A percentile compares a stretch with the other conserved stretches of the same genome.
Conservation (phyloP, 352 stramenopile species). For the Phytophthora syringae region DNA sequence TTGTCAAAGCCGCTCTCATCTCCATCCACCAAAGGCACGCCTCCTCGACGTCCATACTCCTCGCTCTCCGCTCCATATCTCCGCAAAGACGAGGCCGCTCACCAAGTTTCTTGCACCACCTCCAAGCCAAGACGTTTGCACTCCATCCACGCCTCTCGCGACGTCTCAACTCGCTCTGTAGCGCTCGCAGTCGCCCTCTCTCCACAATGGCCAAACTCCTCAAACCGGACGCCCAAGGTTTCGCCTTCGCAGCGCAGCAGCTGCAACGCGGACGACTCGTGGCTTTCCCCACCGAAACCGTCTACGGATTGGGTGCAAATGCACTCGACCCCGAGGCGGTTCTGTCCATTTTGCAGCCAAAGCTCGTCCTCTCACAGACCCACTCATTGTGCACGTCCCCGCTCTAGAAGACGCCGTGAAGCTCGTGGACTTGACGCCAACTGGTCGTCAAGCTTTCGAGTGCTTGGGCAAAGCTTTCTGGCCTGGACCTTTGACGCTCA, state of each 20-base stretch:
- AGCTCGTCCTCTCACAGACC: slow-evolving; percentile 95
- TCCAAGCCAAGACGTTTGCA: slow-evolving; percentile 21
- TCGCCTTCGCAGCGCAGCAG: slow-evolving; percentile 59
- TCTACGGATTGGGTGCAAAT: slow-evolving; percentile 99
- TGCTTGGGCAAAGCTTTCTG: slow-evolving; percentile 93
- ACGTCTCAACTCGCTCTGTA: slow-evolving; percentile 19
- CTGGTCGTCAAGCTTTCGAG: slow-evolving; percentile 75
- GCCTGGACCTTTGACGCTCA: slow-evolving; percentile 98
- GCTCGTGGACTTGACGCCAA: slow-evolving; percentile 88
- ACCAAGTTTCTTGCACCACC: slow-evolving; percentile 8
- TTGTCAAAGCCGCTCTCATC: too few relatives aligned
- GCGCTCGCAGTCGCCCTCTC: slow-evolving; percentile 5
- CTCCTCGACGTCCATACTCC: slow-evolving; percentile 2
- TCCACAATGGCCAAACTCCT: slow-evolving; percentile 57
- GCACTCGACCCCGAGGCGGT: slow-evolving; percentile 94
- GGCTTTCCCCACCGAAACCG: slow-evolving; percentile 99
- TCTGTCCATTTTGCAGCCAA: slow-evolving; percentile 96
- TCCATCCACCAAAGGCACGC: slow-evolving; percentile 5
- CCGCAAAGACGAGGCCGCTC: slow-evolving; percentile 1
- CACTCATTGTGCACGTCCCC: slow-evolving; percentile 98
- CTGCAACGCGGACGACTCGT: slow-evolving; percentile 85
- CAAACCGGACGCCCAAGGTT: slow-evolving; percentile 50
- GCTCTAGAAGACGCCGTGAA: slow-evolving; percentile 84
- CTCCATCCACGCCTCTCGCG: slow-evolving; percentile 13
- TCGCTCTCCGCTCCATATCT: slow-evolving; percentile 9